Evolutionary conservation across 2,329 filamentous ascomycete species (phyloP), one percentile per base, ranked within the genome.

Genomic region (Alternaria tenuissima): DNA sequence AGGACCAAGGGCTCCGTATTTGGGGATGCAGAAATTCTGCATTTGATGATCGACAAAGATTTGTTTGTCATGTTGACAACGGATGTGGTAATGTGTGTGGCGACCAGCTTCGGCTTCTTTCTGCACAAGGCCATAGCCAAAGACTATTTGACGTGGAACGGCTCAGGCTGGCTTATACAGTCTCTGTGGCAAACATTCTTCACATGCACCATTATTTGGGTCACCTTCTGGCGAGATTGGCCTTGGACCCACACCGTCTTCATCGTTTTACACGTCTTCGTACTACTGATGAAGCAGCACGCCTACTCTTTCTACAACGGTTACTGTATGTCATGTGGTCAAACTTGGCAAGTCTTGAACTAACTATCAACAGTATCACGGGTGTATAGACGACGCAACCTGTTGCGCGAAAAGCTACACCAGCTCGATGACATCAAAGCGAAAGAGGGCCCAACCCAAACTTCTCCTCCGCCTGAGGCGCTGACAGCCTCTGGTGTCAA

Each of bases 281-380:
- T 91, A 6, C 90, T 93, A 84, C 75, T 94, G 24, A 94, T 94
- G 91, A 94, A 94, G 80, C 90, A 93, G 77, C 91, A 93, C 74
- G 90, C 88, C 18, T 93, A 92, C 71, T 85, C 89, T 5, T 92
- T 92, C 67, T 93, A 92, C 77, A 94, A 93, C 68, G 91, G 91
- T 7, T 86, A 93, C 63, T 81, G 80, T 81, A 74, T 68, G 79
- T 72, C 32, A 11, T 28, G 24, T 18, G 7, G 18, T 28, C 43
- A 9, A 18, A 4, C 8, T 5, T n/a, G 20, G 16, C 2, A 26
- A 38, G 22, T 41, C 7, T 9, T n/a, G 4, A 42, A 11, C 24
- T 48, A 20, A 54, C 24, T 34, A 47, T 61, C 55, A 54, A 36
- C 34, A 62, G 55, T 62, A 34, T 63, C 49, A 16, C 84, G 86